phyloP scores from a whole-genome alignment of 257 asterid species.

The Paraleonurus japonicus region DNA sequence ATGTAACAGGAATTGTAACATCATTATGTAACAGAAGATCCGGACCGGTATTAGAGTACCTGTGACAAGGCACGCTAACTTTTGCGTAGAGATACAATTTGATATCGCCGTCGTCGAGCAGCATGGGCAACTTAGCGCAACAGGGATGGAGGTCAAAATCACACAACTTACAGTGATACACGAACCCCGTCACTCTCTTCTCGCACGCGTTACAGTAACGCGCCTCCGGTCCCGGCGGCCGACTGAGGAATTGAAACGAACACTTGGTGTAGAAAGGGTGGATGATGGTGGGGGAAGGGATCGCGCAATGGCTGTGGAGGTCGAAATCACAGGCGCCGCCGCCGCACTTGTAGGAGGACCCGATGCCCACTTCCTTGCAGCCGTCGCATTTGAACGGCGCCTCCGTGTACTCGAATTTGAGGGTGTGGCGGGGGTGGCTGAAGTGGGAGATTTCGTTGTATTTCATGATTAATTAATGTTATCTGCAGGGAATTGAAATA shows the following conservation, averaged over 20 bases:
- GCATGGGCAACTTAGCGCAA: constrained; percentile 93
- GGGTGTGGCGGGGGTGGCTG: constrained; percentile 78
- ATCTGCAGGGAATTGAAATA: too few relatives aligned
- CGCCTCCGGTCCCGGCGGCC: constrained; percentile 68
- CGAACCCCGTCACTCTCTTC: constrained; percentile 70
- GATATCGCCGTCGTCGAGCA: constrained; percentile 68
- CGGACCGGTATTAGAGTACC: too few relatives aligned
- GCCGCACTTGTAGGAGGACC: constrained; percentile 71
- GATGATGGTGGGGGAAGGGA: constrained; percentile 56
- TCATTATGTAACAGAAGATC: too few relatives aligned
- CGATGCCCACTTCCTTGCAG: constrained; percentile 91
- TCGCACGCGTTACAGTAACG: constrained; percentile 96
- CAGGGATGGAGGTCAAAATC: constrained; percentile 96
- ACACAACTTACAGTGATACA: constrained; percentile 75
- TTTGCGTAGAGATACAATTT: constrained; percentile 53
- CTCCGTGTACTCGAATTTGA: constrained; percentile 53
- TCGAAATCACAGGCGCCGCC: constrained; percentile 63
- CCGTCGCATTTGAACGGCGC: constrained; percentile 96
- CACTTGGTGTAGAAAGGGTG: constrained; percentile 90
- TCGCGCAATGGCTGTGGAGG: constrained; percentile 83
- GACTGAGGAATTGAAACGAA: constrained; percentile 65
- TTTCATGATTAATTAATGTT: constrained; percentile 55
- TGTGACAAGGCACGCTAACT: constrained; percentile 67
- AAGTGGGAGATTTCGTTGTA: constrained; percentile 66
- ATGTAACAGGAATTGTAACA: too few relatives aligned